Percentiles rank a stretch among this genome's conserved stretches.
These are phyloP conservation scores for Penicillium atrosanguineum DNA, from an alignment of 495 filamentous ascomycete genomes.

Conservation along the genomic window DNA sequence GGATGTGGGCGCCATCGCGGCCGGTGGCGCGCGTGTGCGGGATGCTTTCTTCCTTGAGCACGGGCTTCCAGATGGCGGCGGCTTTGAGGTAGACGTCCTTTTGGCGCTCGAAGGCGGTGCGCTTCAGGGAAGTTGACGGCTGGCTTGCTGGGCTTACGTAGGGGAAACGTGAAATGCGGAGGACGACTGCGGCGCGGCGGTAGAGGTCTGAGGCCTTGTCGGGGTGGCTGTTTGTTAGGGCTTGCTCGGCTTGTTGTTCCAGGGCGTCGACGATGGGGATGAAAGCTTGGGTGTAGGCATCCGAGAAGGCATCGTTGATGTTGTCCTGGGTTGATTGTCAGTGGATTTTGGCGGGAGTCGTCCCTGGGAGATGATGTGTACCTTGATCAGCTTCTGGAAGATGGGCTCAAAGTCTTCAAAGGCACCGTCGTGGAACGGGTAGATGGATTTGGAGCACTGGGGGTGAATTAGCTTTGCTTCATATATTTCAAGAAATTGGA, in stretches of 20 bases:
- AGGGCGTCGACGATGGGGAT: constrained; percentile 56
- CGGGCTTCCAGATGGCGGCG: constrained; percentile 49
- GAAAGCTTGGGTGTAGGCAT: constrained; percentile 63
- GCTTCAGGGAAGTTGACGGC: constrained; percentile 45
- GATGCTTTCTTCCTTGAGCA: constrained; percentile 59
- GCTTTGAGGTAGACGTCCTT: constrained; percentile 65
- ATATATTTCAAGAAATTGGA: not conserved
- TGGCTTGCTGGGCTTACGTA: constrained; percentile 51
- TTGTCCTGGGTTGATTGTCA: constrained; percentile 35
- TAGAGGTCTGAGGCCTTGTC: constrained; percentile 60
- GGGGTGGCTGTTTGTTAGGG: constrained; percentile 40
- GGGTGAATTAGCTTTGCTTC: constrained; percentile 11
- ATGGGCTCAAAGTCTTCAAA: constrained; percentile 73
- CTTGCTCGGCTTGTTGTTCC: constrained; percentile 45
- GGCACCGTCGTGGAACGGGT: constrained; percentile 75
- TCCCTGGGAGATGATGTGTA: constrained; percentile 30
- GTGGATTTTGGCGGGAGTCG: not conserved
- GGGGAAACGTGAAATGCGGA: constrained; percentile 74
- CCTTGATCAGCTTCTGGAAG: constrained; percentile 60
- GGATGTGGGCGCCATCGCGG: constrained; percentile 56
- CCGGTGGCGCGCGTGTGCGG: constrained; percentile 51
- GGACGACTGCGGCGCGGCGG: constrained; percentile 66
- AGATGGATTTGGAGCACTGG: constrained; percentile 63
- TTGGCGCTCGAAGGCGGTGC: constrained; percentile 63
- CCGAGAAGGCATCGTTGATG: constrained; percentile 61